phyloP scores from a whole-genome alignment of 768 basidiomycete species.

The Tricholoma sp. region DNA sequence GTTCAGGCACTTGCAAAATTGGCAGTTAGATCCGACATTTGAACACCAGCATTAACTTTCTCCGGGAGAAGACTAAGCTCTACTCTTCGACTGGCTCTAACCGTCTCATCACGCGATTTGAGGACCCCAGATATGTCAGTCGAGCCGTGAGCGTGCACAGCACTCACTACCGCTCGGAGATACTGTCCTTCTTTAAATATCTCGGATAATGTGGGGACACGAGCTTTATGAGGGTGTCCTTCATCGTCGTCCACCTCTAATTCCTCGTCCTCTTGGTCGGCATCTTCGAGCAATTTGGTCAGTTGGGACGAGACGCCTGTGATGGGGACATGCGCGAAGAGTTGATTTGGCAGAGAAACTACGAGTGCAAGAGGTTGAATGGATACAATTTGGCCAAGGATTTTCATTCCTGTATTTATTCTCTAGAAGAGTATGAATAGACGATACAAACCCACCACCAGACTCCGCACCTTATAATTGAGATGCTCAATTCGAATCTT shows the following conservation, averaged over 20 bases:
- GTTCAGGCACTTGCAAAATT: constrained; percentile 60
- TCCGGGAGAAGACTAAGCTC: constrained; percentile 84
- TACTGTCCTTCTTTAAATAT: constrained; percentile 87
- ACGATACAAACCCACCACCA: not conserved
- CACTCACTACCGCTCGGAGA: constrained; percentile 71
- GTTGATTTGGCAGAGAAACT: constrained; percentile 92
- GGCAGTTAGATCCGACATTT: constrained; percentile 66
- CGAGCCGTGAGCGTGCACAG: constrained; percentile 62
- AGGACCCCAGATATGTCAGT: constrained; percentile 52
- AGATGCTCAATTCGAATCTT: constrained; percentile 80
- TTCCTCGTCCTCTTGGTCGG: constrained; percentile 47
- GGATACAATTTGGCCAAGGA: constrained; percentile 82
- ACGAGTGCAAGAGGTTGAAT: constrained; percentile 87
- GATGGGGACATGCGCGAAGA: constrained; percentile 90
- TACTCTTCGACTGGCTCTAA: constrained; percentile 67
- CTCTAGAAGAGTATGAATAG: constrained; percentile 45
- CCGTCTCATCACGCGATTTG: constrained; percentile 62
- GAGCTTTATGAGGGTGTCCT: constrained; percentile 26
- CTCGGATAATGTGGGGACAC: constrained; percentile 64
- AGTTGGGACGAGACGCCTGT: constrained; percentile 84
- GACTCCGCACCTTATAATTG: constrained; percentile 75
- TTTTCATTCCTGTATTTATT: constrained; percentile 75
- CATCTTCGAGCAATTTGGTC: constrained; percentile 64
- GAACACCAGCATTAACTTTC: constrained; percentile 77
- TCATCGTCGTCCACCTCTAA: constrained; percentile 46